A percentile compares a stretch with the other conserved stretches of the same genome.
phyloP scores from a whole-genome alignment of 2,329 filamentous ascomycete species.

The Penicillium hesseltinei region DNA sequence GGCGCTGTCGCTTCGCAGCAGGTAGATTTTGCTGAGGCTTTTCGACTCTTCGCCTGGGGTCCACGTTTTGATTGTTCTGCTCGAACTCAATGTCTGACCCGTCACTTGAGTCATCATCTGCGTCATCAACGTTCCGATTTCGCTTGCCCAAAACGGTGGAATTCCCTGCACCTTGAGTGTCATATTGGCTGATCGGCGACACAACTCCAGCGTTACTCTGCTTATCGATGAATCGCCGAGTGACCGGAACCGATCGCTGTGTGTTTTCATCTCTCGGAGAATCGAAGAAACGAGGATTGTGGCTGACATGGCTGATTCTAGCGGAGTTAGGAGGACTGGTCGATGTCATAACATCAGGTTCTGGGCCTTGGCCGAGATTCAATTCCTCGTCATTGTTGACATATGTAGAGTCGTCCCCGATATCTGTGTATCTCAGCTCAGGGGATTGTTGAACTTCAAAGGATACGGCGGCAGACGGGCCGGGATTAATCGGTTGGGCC shows the following conservation, averaged over 20 bases:
- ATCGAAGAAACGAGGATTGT: conserved; percentile 14
- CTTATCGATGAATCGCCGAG: conserved; percentile 35
- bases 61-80: conserved; percentile 34
- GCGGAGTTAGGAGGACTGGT: conserved; percentile 20
- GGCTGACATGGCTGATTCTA: conserved; percentile 19
- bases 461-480: not conserved
- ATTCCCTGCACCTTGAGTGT: conserved; percentile 17
- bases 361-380: not conserved
- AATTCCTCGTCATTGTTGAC: conserved; percentile 15
- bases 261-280: not conserved
- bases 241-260: not conserved
- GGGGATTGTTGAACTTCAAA: conserved; percentile 4
- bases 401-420: conserved; percentile 11
- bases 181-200: conserved; percentile 35
- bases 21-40: conserved; percentile 23
- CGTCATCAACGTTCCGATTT: conserved; percentile 14
- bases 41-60: conserved; percentile 33
- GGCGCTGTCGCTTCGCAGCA: conserved; percentile 10
- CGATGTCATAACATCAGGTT: conserved; percentile 10
- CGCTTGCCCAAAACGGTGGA: conserved; percentile 6
- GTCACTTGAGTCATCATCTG: conserved; percentile 40
- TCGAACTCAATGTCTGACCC: conserved; percentile 35
- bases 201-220: conserved; percentile 35
- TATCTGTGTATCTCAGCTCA: not conserved
- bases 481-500: not conserved